phyloP scores from a whole-genome alignment of 2,329 filamentous ascomycete species.

The Exserohilum rostratum region DNA sequence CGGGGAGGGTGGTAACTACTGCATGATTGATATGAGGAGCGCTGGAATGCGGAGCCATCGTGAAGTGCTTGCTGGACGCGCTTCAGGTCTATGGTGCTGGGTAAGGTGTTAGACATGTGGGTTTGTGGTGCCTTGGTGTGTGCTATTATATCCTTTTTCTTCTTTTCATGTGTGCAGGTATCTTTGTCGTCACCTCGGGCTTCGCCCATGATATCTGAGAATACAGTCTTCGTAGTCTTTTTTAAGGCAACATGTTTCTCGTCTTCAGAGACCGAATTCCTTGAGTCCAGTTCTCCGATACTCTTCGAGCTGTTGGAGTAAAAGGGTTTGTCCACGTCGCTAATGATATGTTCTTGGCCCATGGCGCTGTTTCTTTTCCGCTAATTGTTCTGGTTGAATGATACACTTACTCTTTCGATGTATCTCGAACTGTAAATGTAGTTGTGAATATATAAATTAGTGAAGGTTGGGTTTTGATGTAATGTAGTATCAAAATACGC shows the following conservation, averaged over 20 bases:
- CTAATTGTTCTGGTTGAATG: no score
- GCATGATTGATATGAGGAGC: constrained; percentile 12
- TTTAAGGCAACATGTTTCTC: neutral
- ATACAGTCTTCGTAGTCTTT: neutral
- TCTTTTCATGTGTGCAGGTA: neutral
- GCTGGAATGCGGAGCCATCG: constrained; percentile 1
- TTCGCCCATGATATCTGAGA: neutral
- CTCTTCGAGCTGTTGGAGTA: neutral
- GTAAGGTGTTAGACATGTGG: neutral
- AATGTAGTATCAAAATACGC: no score
- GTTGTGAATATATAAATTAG: no score
- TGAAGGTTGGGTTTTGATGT: no score
- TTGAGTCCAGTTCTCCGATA: neutral
- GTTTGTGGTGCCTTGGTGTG: neutral
- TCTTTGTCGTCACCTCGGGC: neutral
- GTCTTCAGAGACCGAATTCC: neutral
- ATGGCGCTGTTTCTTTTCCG: no score
- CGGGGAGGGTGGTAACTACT: constrained; percentile 8
- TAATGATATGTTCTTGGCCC: no score
- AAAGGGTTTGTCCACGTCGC: neutral
- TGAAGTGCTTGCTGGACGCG: neutral
- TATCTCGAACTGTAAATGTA: no score
- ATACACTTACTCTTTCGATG: no score
- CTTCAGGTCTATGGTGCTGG: neutral
- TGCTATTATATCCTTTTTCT: neutral